Evolutionary conservation across 345 rosid species (phyloP).

Genomic region (Gynandropsis gynandra): DNA sequence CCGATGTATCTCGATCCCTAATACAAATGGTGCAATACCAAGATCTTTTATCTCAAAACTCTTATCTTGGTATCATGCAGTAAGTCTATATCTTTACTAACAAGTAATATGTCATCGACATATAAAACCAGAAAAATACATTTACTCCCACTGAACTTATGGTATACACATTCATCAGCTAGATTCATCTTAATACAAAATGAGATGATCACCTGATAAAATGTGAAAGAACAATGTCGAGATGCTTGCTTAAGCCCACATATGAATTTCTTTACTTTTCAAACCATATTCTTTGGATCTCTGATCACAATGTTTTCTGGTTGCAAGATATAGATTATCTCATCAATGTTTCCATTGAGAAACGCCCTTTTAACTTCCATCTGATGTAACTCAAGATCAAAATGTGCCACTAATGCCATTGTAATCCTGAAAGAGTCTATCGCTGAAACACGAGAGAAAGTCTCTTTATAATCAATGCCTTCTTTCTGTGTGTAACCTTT

Average conservation of each 20-base stretch:
- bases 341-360: not conserved
- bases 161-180: constrained; percentile 1
- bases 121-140: not conserved
- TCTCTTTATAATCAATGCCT: not conserved
- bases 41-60: constrained; percentile 2
- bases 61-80: not conserved
- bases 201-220: not conserved
- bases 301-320: constrained; percentile 10
- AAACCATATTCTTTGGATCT: constrained; percentile 7
- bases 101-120: not conserved
- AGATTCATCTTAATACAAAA: not conserved
- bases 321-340: not conserved
- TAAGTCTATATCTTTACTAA: not conserved
- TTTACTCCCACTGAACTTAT: constrained; percentile 1
- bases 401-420: constrained; percentile 4
- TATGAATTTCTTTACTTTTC: constrained; percentile 12
- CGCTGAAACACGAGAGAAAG: not conserved
- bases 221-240: constrained; percentile 5
- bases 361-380: constrained; percentile 11
- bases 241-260: constrained; percentile 12
- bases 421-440: constrained; percentile 4
- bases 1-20: not conserved
- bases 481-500: too few relatives aligned
- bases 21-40: not conserved
- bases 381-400: constrained; percentile 6